These are phyloP conservation scores for Emmonsiellopsis sp. DNA, from an alignment of 2,329 filamentous ascomycete genomes.

Conservation along the genomic window DNA sequence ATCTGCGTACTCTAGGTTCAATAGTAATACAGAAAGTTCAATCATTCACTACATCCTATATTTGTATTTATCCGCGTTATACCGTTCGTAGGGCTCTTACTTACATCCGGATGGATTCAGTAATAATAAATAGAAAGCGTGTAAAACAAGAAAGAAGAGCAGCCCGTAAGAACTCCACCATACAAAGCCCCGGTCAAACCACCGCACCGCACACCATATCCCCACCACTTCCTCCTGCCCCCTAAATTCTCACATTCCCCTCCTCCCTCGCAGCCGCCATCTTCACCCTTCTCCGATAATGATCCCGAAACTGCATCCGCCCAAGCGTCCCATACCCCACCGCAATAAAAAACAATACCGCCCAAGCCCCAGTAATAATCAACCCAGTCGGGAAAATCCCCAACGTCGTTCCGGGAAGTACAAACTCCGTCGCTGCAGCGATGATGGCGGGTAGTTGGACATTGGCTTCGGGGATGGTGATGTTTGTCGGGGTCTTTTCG, in stretches of 20 bases:
- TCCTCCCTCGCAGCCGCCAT: slow-evolving; percentile 1
- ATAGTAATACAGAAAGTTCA: too few species aligned
- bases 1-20: too few species aligned
- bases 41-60: too few species aligned
- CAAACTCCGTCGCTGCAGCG: slow-evolving; percentile 18
- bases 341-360: slow-evolving; percentile 20
- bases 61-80: too few species aligned
- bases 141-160: too few species aligned
- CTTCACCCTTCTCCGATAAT: slow-evolving; percentile 21
- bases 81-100: too few species aligned
- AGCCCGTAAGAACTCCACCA: too few species aligned
- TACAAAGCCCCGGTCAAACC: too few species aligned
- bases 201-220: neutral
- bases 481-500: slow-evolving; percentile 16
- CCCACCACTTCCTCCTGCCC: neutral
- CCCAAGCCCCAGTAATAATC: slow-evolving; percentile 25
- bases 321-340: slow-evolving; percentile 26
- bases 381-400: slow-evolving; percentile 24
- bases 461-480: slow-evolving; percentile 16
- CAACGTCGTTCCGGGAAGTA: slow-evolving; percentile 24
- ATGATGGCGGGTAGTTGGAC: slow-evolving; percentile 17
- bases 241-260: neutral
- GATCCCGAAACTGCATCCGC: slow-evolving; percentile 23
- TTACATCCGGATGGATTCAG: too few species aligned
- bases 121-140: too few species aligned